Base-by-base conservation (phyloP, 140 eudicot genomes). In the Ambrosia hybrid region DNA sequence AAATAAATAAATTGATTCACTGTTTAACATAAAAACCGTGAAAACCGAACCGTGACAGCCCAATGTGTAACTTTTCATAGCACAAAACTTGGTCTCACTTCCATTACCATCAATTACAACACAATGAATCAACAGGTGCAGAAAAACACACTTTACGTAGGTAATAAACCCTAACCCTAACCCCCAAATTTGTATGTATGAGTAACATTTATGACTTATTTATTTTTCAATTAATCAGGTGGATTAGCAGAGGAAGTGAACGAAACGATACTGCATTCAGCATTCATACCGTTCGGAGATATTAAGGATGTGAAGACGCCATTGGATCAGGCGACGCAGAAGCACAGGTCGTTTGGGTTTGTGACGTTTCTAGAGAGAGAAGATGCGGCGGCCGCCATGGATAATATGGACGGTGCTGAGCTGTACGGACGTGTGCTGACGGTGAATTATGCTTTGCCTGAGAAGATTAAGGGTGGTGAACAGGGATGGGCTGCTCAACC, bases 401-500 rank as follows among this genome's bases (percentile, higher is more conserved):
- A 94, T 76, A 94, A 94, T 48, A 88, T 94, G 97, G 99, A 94
- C 64, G 99, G 99, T n/a, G 96, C 99, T 0, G 99, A 94, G 82
- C 92, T 94, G 5, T 94, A 84, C 57, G 99, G 99, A 3, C 94
- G 97, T 46, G 99, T 94, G 1, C 92, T 94, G 59, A 94, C 99
- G 49, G 97, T 90, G 37, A 94, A 94, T 73, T 85, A 94, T 67
- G 97, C 99, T 12, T 85, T 91, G 14, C 97, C 97, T 14, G 99
- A 94, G 83, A 67, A 59, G 3, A 91, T 91, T 71, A 94, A 88
- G 96, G 99, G 99, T 26, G 99, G 99, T 76, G 99, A 94, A 83
- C 96, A 86, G 67, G 99, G 99, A 13, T 94, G 99, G 99, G 97
- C 99, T 17, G 99, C 99, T 69, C 97, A 94, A 83, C 97, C 99